phyloP scores from a whole-genome alignment of 352 stramenopile species.

The Peronosclerospora sorghi region DNA sequence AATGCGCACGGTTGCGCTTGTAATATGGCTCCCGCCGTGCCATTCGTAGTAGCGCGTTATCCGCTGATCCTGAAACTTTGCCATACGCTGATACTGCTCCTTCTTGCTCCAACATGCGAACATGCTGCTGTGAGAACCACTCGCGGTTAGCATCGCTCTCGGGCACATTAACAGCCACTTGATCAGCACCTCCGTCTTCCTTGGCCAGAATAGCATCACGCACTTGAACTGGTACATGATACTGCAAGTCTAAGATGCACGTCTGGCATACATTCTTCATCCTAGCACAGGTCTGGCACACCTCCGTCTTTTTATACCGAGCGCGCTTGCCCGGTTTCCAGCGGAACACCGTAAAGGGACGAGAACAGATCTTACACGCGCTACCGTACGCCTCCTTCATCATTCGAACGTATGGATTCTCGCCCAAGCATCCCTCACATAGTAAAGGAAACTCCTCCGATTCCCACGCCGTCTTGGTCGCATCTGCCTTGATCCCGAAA shows the following conservation, averaged over 20 bases:
- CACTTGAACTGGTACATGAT: constrained; percentile 92
- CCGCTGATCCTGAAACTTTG: constrained; percentile 45
- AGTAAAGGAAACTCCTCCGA: constrained; percentile 96
- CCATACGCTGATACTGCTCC: constrained; percentile 80
- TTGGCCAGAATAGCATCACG: constrained; percentile 82
- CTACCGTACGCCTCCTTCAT: constrained; percentile 94
- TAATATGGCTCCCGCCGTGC: constrained; percentile 84
- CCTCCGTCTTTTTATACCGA: constrained; percentile 96
- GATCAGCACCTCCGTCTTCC: constrained; percentile 16
- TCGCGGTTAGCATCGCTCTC: constrained; percentile 91
- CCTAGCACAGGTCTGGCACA: constrained; percentile 96
- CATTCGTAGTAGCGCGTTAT: constrained; percentile 76
- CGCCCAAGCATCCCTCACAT: constrained; percentile 97
- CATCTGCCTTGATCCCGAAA: constrained; percentile 81
- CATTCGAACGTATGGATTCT: constrained; percentile 99
- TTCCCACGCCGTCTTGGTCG: constrained; percentile 80
- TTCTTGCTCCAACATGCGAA: constrained; percentile 86
- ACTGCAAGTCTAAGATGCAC: constrained; percentile 97
- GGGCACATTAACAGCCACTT: constrained; percentile 68
- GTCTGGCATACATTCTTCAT: constrained; percentile 99
- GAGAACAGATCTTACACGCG: constrained; percentile 97
- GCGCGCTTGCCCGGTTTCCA: constrained; percentile 96
- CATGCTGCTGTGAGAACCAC: constrained; percentile 90
- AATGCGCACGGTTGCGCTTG: constrained; percentile 84
- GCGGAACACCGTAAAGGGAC: constrained; percentile 96